These are phyloP conservation scores for Xylariaceae sp. DNA, from an alignment of 2,329 filamentous ascomycete genomes.

Conservation along the genomic window DNA sequence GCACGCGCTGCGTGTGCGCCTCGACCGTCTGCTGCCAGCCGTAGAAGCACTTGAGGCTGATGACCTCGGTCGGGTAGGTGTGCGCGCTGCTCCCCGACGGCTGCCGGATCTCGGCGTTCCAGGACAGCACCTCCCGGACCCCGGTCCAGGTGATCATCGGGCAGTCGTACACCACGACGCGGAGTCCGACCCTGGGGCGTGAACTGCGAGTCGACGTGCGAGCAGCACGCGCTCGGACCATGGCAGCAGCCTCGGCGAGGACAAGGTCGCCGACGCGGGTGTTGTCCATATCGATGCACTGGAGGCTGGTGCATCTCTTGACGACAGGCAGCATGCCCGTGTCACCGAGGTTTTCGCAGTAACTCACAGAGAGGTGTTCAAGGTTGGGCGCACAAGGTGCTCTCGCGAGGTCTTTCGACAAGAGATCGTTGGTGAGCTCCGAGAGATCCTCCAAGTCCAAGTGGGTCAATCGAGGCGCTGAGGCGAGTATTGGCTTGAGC, in stretches of 20 bases:
- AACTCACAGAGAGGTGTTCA: constrained; percentile 79
- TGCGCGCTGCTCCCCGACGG: constrained; percentile 30
- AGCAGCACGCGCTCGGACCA: constrained; percentile 58
- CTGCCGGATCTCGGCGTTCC: constrained; percentile 68
- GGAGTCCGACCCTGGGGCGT: constrained; percentile 55
- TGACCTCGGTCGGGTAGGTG: constrained; percentile 70
- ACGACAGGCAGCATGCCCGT: constrained; percentile 75
- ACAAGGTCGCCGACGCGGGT: constrained; percentile 83
- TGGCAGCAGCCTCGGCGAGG: constrained; percentile 75
- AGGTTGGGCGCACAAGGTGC: constrained; percentile 65
- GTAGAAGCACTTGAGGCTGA: constrained; percentile 88
- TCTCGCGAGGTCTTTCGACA: constrained; percentile 66
- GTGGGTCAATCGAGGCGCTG: constrained; percentile 70
- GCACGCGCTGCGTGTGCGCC: constrained; percentile 81
- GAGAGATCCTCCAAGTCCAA: constrained; percentile 84
- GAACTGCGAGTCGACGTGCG: constrained; percentile 31
- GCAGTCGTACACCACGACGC: constrained; percentile 84
- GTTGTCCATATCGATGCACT: constrained; percentile 81
- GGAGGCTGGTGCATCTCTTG: constrained; percentile 62
- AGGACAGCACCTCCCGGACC: constrained; percentile 74
- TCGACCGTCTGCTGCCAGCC: constrained; percentile 93
- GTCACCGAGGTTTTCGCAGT: constrained; percentile 81
- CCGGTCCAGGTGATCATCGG: constrained; percentile 89
- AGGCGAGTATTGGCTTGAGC: constrained; percentile 64
- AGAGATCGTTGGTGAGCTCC: constrained; percentile 64